Evolutionary conservation across 129 eudicot species (phyloP).

Genomic region (Flaveria bidentis): DNA sequence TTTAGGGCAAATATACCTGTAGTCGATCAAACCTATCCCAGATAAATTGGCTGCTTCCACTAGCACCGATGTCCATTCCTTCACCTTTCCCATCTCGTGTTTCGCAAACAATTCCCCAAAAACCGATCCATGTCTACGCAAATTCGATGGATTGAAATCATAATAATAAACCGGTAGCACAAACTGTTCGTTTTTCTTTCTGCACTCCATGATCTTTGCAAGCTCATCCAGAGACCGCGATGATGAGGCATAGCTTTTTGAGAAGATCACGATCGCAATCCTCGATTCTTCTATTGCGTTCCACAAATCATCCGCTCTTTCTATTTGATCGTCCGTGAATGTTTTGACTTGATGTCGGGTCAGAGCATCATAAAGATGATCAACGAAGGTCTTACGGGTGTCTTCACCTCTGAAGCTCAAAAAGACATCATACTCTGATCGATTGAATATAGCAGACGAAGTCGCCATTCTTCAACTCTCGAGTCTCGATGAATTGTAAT

Average conservation of each 20-base stretch:
- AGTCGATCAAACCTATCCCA: slow-evolving; percentile 13
- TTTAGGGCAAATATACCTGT: slow-evolving; percentile 10
- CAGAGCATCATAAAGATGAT: slow-evolving; percentile 6
- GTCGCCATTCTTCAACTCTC: not conserved
- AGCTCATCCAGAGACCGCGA: slow-evolving; percentile 22
- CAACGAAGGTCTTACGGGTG: not conserved
- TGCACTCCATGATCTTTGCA: slow-evolving; percentile 19
- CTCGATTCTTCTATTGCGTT: slow-evolving; percentile 14
- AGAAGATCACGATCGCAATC: not conserved
- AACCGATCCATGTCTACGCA: slow-evolving; percentile 20
- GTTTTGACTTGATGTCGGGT: not conserved
- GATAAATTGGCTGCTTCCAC: slow-evolving; percentile 14
- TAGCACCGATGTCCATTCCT: slow-evolving; percentile 19
- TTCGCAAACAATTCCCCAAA: slow-evolving; percentile 12
- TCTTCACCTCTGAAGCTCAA: not conserved
- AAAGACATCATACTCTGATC: slow-evolving; percentile 10
- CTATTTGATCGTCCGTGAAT: not conserved
- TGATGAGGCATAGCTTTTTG: slow-evolving; percentile 11
- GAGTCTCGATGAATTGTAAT: no score
- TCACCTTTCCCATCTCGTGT: slow-evolving; percentile 6
- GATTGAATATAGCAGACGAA: not conserved
- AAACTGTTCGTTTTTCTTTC: not conserved
- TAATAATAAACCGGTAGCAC: slow-evolving; percentile 21
- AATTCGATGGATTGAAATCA: slow-evolving; percentile 21
- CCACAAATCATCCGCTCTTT: not conserved